These are phyloP conservation scores for Psilocybe subaeruginosa DNA, from an alignment of 768 basidiomycete genomes.

Conservation along the genomic window DNA sequence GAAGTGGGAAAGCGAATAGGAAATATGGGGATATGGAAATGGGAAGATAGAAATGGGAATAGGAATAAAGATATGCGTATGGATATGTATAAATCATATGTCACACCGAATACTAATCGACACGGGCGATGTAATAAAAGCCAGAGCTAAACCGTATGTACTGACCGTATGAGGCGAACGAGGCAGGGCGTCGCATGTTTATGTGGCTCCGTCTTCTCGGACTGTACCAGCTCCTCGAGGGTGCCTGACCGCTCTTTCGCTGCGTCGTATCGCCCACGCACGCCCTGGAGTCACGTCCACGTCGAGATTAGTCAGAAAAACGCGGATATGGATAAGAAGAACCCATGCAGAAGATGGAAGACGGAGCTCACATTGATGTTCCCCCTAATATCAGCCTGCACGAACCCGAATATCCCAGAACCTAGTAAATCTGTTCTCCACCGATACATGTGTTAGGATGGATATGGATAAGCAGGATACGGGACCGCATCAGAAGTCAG, in stretches of 20 bases:
- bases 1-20: not conserved
- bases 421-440: slow-evolving; percentile 57
- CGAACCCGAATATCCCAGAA: slow-evolving; percentile 70
- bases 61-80: not conserved
- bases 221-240: slow-evolving; percentile 60
- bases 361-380: slow-evolving; percentile 59
- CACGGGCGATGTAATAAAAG: not conserved
- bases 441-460: not conserved
- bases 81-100: not conserved
- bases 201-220: slow-evolving; percentile 40
- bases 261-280: slow-evolving; percentile 56
- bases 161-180: slow-evolving; percentile 67
- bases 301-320: not conserved
- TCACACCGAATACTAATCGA: slow-evolving; percentile 7
- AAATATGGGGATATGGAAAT: not conserved
- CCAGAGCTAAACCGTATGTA: not conserved
- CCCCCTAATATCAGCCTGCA: slow-evolving; percentile 68
- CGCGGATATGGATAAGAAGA: slow-evolving; percentile 3
- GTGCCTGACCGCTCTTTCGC: slow-evolving; percentile 49
- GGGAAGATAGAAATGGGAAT: not conserved
- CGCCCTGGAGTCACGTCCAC: slow-evolving; percentile 48
- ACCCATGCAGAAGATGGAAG: slow-evolving; percentile 4
- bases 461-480: no score
- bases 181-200: slow-evolving; percentile 63
- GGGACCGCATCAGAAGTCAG: not conserved